Conservation (phyloP, 2,329 filamentous ascomycete species). For the Aspergillus calidoustus region DNA sequence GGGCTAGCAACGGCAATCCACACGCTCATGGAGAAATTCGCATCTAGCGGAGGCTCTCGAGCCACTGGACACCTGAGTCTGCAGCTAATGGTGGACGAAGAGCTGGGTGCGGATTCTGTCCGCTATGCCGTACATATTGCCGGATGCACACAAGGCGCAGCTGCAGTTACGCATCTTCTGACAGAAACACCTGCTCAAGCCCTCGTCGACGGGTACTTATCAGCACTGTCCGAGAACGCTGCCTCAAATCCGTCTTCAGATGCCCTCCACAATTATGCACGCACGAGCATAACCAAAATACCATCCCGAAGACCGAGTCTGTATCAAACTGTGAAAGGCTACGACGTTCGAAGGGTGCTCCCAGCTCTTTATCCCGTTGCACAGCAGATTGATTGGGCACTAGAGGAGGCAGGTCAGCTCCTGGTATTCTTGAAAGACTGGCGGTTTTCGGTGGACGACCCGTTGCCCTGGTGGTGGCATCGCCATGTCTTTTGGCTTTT, state of each 20-base stretch:
- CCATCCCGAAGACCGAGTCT: constrained; percentile 10
- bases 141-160: constrained; percentile 37
- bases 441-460: constrained; percentile 59
- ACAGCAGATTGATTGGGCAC: constrained; percentile 24
- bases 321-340: constrained; percentile 11
- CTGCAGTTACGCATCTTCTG: constrained; percentile 31
- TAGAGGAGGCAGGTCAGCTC: constrained; percentile 34
- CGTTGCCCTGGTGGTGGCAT: constrained; percentile 61
- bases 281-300: constrained; percentile 1
- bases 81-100: constrained; percentile 67
- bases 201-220: constrained; percentile 34
- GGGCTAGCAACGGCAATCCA: constrained; percentile 65
- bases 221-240: constrained; percentile 26
- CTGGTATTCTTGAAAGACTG: constrained; percentile 60
- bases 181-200: constrained; percentile 30
- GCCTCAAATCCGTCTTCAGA: constrained; percentile 8
- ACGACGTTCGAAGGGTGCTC: constrained; percentile 16
- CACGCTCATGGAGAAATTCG: constrained; percentile 65
- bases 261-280: constrained; percentile 1
- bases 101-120: constrained; percentile 37
- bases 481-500: constrained; percentile 62
- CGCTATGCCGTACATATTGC: constrained; percentile 40
- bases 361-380: constrained; percentile 28
- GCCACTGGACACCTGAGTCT: constrained; percentile 75
- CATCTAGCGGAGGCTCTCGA: constrained; percentile 50